A percentile compares a stretch with the other conserved stretches of the same genome.
phyloP scores from a whole-genome alignment of 257 asterid species.

The Apocynum venetum region DNA sequence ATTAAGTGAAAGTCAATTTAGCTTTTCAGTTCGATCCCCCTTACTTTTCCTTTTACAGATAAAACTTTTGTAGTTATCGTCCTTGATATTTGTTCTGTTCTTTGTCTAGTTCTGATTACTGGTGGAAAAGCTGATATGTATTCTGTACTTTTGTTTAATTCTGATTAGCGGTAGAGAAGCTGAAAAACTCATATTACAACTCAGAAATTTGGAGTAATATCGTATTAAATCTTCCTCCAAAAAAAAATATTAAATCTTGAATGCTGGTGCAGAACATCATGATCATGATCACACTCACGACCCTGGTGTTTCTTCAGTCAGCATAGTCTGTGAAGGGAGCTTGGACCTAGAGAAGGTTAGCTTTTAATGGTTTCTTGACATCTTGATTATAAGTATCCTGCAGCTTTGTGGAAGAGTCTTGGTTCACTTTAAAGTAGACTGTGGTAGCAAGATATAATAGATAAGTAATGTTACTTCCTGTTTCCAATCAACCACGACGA shows the following conservation, averaged over 20 bases:
- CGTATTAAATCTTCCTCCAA: no score
- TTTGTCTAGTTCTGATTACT: background rate
- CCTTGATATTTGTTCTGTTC: background rate
- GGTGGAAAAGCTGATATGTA: background rate
- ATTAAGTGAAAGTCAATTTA: background rate
- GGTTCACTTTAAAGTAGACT: background rate
- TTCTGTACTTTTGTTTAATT: background rate
- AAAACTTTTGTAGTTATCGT: background rate
- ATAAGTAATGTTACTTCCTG: background rate
- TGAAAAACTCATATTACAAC: background rate
- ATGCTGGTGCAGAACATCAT: conserved; percentile 59
- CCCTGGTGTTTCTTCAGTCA: conserved; percentile 96
- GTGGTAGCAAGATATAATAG: background rate
- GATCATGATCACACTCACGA: conserved; percentile 91
- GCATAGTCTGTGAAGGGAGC: conserved; percentile 95
- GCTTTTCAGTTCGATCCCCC: background rate
- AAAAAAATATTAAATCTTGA: background rate
- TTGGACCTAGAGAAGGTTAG: conserved; percentile 92
- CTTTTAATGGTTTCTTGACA: conserved; percentile 2
- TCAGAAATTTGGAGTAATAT: background rate
- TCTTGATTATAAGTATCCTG: no score
- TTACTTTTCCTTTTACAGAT: background rate
- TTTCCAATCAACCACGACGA: conserved; percentile 48
- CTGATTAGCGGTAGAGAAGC: background rate
- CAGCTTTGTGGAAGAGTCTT: no score